These are phyloP conservation scores for Bretschneidera sinensis DNA, from an alignment of 345 rosid species.

Conservation along the genomic window DNA sequence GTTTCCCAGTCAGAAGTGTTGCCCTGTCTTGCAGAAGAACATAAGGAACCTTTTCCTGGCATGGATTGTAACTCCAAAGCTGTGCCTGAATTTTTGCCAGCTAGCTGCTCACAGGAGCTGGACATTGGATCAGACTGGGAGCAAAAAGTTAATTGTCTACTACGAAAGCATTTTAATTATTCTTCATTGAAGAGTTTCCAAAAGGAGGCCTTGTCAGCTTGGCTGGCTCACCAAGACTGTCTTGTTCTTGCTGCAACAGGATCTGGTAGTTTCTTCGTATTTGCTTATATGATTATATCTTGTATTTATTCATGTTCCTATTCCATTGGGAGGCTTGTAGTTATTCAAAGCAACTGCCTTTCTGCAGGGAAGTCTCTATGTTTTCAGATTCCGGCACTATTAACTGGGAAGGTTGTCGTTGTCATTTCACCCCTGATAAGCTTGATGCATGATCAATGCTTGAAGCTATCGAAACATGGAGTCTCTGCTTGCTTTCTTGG, in stretches of 20 bases:
- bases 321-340: neutral
- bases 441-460: conserved; percentile 94
- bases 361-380: conserved; percentile 81
- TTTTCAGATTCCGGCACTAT: conserved; percentile 83
- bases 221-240: conserved; percentile 66
- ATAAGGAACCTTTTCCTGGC: conserved; percentile 3
- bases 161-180: conserved; percentile 58
- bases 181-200: conserved; percentile 64
- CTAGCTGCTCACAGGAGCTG: conserved; percentile 26
- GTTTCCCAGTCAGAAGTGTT: conserved; percentile 22
- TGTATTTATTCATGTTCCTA: neutral
- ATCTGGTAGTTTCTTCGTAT: conserved; percentile 47
- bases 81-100: conserved; percentile 15
- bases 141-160: conserved; percentile 36
- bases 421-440: conserved; percentile 93
- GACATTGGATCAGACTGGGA: conserved; percentile 52
- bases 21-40: conserved; percentile 20
- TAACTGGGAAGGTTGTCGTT: conserved; percentile 75
- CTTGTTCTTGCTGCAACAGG: conserved; percentile 94
- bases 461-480: conserved; percentile 64
- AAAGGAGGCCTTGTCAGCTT: conserved; percentile 72
- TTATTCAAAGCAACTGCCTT: conserved; percentile 5
- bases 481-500: conserved; percentile 95
- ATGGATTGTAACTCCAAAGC: conserved; percentile 11
- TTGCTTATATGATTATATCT: conserved; percentile 8